Percentiles rank a stretch among this genome's conserved stretches.
Evolutionary conservation across 2,329 filamentous ascomycete species (phyloP).

Genomic region (Ascomycota sp.): DNA sequence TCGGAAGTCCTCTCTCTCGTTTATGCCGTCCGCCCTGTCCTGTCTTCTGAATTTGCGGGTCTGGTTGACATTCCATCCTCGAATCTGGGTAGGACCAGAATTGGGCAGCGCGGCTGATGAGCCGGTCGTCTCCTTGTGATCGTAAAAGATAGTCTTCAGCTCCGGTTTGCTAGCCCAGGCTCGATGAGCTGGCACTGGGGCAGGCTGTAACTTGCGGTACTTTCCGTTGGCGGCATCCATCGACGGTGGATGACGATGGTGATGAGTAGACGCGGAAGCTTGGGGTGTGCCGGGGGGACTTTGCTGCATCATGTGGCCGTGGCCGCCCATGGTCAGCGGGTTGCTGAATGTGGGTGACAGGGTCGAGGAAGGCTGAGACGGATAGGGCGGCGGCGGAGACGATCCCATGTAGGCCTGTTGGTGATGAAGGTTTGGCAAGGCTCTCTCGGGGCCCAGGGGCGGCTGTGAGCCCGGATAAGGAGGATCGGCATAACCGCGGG

Average conservation of each 20-base stretch:
- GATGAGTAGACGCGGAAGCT: slow-evolving; percentile 10
- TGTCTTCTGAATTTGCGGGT: slow-evolving; percentile 16
- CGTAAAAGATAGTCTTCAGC: slow-evolving; percentile 37
- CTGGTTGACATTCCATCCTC: slow-evolving; percentile 32
- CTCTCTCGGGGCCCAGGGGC: slow-evolving; percentile 11
- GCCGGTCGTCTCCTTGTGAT: slow-evolving; percentile 37
- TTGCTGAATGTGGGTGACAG: slow-evolving; percentile 18
- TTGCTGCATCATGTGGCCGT: slow-evolving; percentile 15
- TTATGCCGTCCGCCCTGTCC: slow-evolving; percentile 12
- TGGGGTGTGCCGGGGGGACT: slow-evolving; percentile 15
- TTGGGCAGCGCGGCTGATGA: slow-evolving; percentile 33
- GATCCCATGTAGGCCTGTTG: slow-evolving; percentile 12
- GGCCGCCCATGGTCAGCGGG: slow-evolving; percentile 9
- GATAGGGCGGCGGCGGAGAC: slow-evolving; percentile 9
- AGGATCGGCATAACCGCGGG: slow-evolving; percentile 11
- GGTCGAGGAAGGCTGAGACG: slow-evolving; percentile 10
- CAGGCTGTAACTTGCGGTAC: slow-evolving; percentile 38
- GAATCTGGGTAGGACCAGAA: slow-evolving; percentile 33
- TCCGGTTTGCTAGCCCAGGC: slow-evolving; percentile 26
- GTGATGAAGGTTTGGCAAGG: slow-evolving; percentile 14
- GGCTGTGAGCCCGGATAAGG: slow-evolving; percentile 10
- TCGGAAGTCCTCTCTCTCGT: slow-evolving; percentile 18
- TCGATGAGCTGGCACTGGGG: slow-evolving; percentile 30
- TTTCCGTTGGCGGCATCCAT: slow-evolving; percentile 19
- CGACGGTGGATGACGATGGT: slow-evolving; percentile 17